Evolutionary conservation across 768 basidiomycete genomes (phyloP).

Genomic region (Trametes coccinea): DNA sequence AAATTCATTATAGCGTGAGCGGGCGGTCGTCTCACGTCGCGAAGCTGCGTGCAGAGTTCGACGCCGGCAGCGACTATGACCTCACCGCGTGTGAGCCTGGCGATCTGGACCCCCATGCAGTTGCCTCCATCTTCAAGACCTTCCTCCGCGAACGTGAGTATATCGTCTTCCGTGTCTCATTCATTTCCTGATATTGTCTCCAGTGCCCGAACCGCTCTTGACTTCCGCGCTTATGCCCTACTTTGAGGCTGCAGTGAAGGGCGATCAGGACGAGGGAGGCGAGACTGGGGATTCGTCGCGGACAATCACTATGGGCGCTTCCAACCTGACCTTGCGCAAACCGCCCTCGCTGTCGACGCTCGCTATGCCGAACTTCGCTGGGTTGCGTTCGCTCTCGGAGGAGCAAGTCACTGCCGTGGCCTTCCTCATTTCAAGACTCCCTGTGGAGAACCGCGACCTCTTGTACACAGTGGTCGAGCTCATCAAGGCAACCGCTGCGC

Average conservation of each 20-base stretch:
- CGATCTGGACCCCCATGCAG: conserved; percentile 93
- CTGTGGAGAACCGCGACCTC: conserved; percentile 82
- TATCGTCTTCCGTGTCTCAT: conserved; percentile 13
- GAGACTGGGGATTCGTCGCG: conserved; percentile 20
- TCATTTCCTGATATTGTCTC: conserved; percentile 13
- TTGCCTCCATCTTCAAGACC: conserved; percentile 90
- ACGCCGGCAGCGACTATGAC: conserved; percentile 85
- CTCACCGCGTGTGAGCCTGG: conserved; percentile 75
- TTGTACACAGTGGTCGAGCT: conserved; percentile 79
- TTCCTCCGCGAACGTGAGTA: conserved; percentile 88
- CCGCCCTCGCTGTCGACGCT: conserved; percentile 80
- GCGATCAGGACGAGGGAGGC: conserved; percentile 41
- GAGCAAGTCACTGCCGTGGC: conserved; percentile 58
- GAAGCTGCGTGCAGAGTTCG: conserved; percentile 77
- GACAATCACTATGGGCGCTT: conserved; percentile 21
- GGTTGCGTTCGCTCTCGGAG: conserved; percentile 61
- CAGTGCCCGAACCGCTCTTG: conserved; percentile 87
- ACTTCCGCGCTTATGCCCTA: conserved; percentile 68
- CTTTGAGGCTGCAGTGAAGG: conserved; percentile 78
- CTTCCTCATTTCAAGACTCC: conserved; percentile 66
- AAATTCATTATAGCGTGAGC: conserved; percentile 55
- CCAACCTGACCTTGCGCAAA: conserved; percentile 54
- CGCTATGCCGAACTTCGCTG: conserved; percentile 66
- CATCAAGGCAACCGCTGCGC: conserved; percentile 70
- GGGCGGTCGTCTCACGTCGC: conserved; percentile 82